Percentiles rank a stretch among this genome's conserved stretches.
phyloP scores from a whole-genome alignment of 73 alveolate species.

The Breviolum minutum region DNA sequence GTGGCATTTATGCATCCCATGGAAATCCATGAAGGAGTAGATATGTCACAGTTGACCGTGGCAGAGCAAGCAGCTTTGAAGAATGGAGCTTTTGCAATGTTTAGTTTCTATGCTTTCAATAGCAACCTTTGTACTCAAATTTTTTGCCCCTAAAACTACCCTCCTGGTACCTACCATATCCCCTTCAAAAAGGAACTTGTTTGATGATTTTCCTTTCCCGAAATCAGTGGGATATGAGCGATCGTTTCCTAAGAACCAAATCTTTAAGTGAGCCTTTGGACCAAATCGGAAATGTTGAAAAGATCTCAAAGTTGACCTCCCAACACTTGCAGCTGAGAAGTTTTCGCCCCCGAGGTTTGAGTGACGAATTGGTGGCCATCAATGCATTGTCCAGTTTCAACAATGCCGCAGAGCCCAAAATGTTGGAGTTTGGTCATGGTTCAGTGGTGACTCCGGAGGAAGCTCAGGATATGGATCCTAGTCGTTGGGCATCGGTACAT shows the following conservation, averaged over 20 bases:
- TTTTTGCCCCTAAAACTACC: too few relatives aligned
- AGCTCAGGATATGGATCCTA: constrained; percentile 49
- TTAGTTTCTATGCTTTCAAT: neutral
- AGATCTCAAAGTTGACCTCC: neutral
- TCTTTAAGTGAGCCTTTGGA: too few relatives aligned
- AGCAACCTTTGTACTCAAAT: too few relatives aligned
- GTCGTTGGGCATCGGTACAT: constrained; percentile 51
- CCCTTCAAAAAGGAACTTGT: too few relatives aligned
- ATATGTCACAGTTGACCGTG: neutral
- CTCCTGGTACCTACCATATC: too few relatives aligned
- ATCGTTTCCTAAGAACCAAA: too few relatives aligned
- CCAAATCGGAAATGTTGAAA: too few relatives aligned
- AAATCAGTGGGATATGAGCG: too few relatives aligned
- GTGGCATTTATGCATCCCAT: constrained; percentile 73
- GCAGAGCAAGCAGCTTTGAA: constrained; percentile 18
- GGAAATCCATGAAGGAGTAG: neutral
- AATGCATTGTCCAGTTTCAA: constrained; percentile 58
- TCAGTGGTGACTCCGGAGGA: constrained; percentile 28
- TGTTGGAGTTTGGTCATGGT: constrained; percentile 63
- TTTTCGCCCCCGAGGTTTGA: neutral
- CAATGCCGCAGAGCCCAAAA: constrained; percentile 28
- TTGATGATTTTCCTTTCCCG: too few relatives aligned
- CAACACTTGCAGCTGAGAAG: neutral
- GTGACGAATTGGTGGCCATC: constrained; percentile 56
- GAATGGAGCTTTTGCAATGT: constrained; percentile 47